phyloP scores from a whole-genome alignment of 257 asterid species.

The Fraxinus cuspidata region DNA sequence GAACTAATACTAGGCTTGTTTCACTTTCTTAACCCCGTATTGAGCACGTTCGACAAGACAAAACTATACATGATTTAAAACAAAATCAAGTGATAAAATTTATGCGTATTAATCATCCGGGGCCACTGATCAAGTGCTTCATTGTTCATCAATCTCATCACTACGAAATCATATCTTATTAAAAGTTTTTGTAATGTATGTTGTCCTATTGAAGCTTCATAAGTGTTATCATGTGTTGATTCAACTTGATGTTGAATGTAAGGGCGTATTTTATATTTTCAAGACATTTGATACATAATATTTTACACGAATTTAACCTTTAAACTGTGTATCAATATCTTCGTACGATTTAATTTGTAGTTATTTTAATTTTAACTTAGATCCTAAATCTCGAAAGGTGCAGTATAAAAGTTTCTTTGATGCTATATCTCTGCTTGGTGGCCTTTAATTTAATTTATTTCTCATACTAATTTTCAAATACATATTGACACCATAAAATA shows the following conservation, averaged over 20 bases:
- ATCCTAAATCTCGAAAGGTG: background rate
- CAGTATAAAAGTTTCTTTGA: too few species aligned
- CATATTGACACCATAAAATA: too few species aligned
- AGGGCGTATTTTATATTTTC: background rate
- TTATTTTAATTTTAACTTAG: background rate
- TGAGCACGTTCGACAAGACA: too few species aligned
- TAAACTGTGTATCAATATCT: background rate
- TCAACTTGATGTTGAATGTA: background rate
- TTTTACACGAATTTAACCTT: background rate
- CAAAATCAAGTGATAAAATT: background rate
- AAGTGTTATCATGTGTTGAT: background rate
- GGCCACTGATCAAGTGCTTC: background rate
- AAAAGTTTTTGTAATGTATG: too few species aligned
- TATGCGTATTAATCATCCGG: too few species aligned
- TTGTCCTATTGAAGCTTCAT: background rate
- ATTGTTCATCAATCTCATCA: too few species aligned
- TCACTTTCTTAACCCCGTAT: constrained; percentile 27
- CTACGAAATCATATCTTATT: too few species aligned
- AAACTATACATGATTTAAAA: background rate
- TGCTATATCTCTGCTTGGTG: too few species aligned
- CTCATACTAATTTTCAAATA: too few species aligned
- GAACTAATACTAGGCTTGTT: constrained; percentile 43
- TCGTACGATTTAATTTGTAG: background rate
- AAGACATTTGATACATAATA: background rate
- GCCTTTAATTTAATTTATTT: too few species aligned